A percentile compares a stretch with the other conserved stretches of the same genome.
phyloP scores from a whole-genome alignment of 2,329 filamentous ascomycete genomes.

The Apiospora malaysiana region DNA sequence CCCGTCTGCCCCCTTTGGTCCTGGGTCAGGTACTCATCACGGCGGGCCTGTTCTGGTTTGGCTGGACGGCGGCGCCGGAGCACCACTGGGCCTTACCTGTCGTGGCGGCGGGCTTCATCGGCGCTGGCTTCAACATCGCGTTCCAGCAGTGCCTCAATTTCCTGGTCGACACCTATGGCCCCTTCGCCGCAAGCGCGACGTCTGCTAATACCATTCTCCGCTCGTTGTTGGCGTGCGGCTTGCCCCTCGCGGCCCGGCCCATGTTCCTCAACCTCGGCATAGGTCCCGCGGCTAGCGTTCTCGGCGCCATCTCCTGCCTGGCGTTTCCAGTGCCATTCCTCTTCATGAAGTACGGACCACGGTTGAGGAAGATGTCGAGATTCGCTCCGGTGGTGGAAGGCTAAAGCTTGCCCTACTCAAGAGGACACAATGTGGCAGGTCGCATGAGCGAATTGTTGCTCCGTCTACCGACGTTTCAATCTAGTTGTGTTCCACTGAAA shows the following conservation, averaged over 20 bases:
- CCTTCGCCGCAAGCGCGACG: neutral
- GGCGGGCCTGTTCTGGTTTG: slow-evolving; percentile 20
- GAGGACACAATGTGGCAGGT: neutral
- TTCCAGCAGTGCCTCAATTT: slow-evolving; percentile 20
- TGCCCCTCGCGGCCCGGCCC: slow-evolving; percentile 9
- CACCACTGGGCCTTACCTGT: slow-evolving; percentile 20
- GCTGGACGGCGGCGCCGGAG: slow-evolving; percentile 20
- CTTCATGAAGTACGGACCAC: slow-evolving; percentile 6
- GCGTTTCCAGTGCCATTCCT: slow-evolving; percentile 12
- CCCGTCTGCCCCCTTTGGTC: slow-evolving; percentile 18
- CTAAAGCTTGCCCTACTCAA: no score
- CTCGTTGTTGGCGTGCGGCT: neutral
- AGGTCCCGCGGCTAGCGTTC: neutral
- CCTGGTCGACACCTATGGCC: slow-evolving; percentile 13
- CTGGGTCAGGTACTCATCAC: slow-evolving; percentile 18
- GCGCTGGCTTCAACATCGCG: slow-evolving; percentile 26
- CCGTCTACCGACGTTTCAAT: no score
- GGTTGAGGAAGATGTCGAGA: neutral
- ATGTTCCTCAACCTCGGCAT: slow-evolving; percentile 6
- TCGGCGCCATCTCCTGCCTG: neutral
- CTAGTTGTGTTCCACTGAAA: no score
- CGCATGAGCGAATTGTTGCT: no score
- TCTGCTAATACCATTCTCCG: slow-evolving; percentile 19
- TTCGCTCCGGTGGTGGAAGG: neutral
- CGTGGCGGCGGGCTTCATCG: slow-evolving; percentile 17